These are phyloP conservation scores for Blastomyces gilchristii DNA, from an alignment of 2,329 filamentous ascomycete species.

Conservation along the genomic window DNA sequence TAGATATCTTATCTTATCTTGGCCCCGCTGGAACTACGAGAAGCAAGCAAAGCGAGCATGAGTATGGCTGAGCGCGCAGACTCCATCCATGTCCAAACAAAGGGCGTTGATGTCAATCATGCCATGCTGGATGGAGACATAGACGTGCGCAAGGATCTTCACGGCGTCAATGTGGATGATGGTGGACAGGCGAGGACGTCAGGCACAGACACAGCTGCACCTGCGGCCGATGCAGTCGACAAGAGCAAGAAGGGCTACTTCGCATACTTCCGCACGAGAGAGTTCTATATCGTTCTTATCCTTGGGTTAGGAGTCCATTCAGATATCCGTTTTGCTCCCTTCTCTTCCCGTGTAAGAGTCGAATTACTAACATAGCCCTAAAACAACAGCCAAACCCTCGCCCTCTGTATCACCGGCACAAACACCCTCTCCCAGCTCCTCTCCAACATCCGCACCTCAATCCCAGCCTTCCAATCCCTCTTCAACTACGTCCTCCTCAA, in stretches of 20 bases:
- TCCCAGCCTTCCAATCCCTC: constrained; percentile 90
- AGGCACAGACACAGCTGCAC: constrained; percentile 20
- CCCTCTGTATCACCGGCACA: constrained; percentile 82
- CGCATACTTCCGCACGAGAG: constrained; percentile 66
- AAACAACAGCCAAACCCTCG: constrained; percentile 58
- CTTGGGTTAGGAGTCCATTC: constrained; percentile 49
- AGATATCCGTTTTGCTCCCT: background rate
- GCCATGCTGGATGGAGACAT: background rate
- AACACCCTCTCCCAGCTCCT: constrained; percentile 84
- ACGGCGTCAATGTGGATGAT: constrained; percentile 11
- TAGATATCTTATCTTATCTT: background rate
- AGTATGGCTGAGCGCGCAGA: constrained; percentile 24
- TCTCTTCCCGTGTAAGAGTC: background rate
- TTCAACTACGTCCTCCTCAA: constrained; percentile 88
- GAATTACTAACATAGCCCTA: background rate
- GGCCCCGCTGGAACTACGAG: background rate
- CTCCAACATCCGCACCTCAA: constrained; percentile 56
- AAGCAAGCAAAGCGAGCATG: constrained; percentile 5
- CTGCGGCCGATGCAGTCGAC: constrained; percentile 32
- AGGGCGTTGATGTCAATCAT: constrained; percentile 10
- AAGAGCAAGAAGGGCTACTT: constrained; percentile 43
- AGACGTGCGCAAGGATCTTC: background rate
- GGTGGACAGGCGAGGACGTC: constrained; percentile 16
- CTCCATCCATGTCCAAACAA: constrained; percentile 19
- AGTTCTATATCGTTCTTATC: constrained; percentile 77